Evolutionary conservation across 768 basidiomycete genomes (phyloP).

Genomic region (Pholiota molesta): DNA sequence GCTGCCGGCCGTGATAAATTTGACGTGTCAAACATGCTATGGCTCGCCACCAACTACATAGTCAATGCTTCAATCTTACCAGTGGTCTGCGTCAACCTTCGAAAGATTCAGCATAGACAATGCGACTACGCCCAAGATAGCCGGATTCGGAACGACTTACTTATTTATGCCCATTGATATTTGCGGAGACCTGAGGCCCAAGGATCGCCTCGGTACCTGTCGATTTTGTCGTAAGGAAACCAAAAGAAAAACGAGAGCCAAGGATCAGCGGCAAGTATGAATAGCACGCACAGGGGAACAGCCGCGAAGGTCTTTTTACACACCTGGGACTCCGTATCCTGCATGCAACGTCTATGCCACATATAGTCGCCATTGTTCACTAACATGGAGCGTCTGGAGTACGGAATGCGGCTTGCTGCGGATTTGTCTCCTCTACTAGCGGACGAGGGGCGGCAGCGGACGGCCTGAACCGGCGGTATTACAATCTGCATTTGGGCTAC

Average conservation of each 20-base stretch:
- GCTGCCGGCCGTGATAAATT: too few species aligned
- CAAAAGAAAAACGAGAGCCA: neutral
- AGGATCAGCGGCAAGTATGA: slow-evolving; percentile 3
- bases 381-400: neutral
- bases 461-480: too few species aligned
- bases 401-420: neutral
- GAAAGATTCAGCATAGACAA: too few species aligned
- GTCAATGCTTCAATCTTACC: too few species aligned
- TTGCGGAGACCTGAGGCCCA: neutral
- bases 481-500: too few species aligned
- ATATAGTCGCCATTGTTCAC: neutral
- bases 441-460: too few species aligned
- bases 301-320: neutral
- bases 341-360: neutral
- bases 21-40: too few species aligned
- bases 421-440: neutral
- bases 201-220: slow-evolving; percentile 2
- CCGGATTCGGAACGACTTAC: too few species aligned
- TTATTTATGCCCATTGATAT: too few species aligned
- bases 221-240: neutral
- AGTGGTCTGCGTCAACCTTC: too few species aligned
- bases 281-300: neutral
- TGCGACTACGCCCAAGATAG: too few species aligned
- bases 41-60: too few species aligned
- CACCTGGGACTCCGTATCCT: neutral